Percentiles rank a stretch among this genome's conserved stretches.
phyloP scores from a whole-genome alignment of 73 alveolate species.

The Vitrella brassicaformis region DNA sequence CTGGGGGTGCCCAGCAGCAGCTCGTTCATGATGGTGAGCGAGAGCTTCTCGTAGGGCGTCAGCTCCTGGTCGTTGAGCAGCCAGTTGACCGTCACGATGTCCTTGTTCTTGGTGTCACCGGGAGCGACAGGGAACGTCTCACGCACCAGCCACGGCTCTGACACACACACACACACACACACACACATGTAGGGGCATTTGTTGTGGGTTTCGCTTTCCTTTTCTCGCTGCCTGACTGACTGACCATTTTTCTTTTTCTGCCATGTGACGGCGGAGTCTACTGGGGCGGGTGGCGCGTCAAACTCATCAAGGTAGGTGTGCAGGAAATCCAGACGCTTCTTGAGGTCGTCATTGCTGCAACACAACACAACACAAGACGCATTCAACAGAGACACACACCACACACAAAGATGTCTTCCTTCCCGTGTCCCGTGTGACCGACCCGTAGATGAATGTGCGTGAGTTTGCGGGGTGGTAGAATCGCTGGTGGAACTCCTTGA shows the following conservation, averaged over 20 bases:
- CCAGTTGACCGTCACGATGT: neutral
- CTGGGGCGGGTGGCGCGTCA: neutral
- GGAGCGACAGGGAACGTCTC: neutral
- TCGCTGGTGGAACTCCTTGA: slow-evolving; percentile 14
- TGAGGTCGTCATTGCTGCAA: neutral
- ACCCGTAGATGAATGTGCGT: slow-evolving; percentile 29
- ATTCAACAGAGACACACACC: neutral
- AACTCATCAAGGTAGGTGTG: neutral
- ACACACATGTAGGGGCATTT: no score
- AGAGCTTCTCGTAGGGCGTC: neutral
- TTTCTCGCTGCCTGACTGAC: no score
- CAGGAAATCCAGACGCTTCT: neutral
- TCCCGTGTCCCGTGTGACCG: neutral
- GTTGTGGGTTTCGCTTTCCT: no score
- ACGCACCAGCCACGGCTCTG: neutral
- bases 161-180: no score
- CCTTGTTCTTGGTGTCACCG: neutral
- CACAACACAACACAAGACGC: no score
- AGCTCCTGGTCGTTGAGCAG: neutral
- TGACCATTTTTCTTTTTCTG: neutral
- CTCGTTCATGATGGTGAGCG: neutral
- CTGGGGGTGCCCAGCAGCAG: neutral
- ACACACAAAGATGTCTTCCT: no score
- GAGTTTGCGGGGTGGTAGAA: slow-evolving; percentile 38
- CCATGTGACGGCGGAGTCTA: neutral